phyloP scores from a whole-genome alignment of 148 eudicot genomes.

The Vaccinium macrocarpon region DNA sequence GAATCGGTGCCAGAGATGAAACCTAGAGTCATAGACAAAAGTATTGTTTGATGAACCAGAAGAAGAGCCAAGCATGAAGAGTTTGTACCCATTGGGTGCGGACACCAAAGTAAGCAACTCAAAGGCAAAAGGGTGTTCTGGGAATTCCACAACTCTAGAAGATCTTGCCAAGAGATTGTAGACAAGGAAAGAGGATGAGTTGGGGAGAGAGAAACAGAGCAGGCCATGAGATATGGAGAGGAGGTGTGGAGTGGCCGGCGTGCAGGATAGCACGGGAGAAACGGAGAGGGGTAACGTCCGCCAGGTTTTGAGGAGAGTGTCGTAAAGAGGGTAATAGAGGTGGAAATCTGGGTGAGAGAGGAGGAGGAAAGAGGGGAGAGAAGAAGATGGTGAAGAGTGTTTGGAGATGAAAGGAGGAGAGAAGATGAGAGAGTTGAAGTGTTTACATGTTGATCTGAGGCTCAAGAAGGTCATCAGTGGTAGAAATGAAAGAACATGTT shows the following conservation, averaged over 20 bases:
- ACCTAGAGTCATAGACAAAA: slow-evolving; percentile 43
- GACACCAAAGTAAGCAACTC: slow-evolving; percentile 47
- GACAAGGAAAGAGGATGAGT: slow-evolving; percentile 44
- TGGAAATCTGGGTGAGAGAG: slow-evolving; percentile 60
- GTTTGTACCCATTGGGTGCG: slow-evolving; percentile 29
- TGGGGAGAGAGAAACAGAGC: slow-evolving; percentile 53
- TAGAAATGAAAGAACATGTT: slow-evolving; percentile 50
- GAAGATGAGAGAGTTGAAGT: slow-evolving; percentile 47
- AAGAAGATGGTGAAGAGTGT: slow-evolving; percentile 30
- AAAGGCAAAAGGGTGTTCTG: slow-evolving; percentile 34
- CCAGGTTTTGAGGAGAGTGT: slow-evolving; percentile 44
- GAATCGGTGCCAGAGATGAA: slow-evolving; percentile 34
- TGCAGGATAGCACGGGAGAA: slow-evolving; percentile 21
- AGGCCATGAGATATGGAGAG: slow-evolving; percentile 49
- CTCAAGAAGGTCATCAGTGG: slow-evolving; percentile 47
- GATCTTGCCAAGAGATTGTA: slow-evolving; percentile 42
- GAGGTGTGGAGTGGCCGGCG: slow-evolving; percentile 28
- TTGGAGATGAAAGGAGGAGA: slow-evolving; percentile 48
- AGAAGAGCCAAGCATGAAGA: slow-evolving; percentile 32
- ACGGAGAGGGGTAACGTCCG: slow-evolving; percentile 26
- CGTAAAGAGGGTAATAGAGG: slow-evolving; percentile 41
- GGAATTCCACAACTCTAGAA: slow-evolving; percentile 37
- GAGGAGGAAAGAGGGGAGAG: slow-evolving; percentile 45
- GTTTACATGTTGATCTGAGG: slow-evolving; percentile 61
- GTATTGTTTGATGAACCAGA: slow-evolving; percentile 32